phyloP scores from a whole-genome alignment of 2,329 filamentous ascomycete genomes.

The Fusarium veterinarium region DNA sequence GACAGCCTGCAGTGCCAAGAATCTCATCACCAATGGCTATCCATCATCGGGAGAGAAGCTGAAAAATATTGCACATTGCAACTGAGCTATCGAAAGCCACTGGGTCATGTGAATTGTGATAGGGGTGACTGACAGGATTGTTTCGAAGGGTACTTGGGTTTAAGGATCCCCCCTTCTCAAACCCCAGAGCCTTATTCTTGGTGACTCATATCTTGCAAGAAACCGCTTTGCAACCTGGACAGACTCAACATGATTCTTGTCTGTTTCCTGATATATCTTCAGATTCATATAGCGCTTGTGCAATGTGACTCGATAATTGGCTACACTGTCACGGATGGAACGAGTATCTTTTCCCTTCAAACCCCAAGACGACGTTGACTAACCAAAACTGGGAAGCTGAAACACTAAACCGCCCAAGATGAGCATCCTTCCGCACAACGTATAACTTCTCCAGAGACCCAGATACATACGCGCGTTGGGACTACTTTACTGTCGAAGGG shows the following conservation, averaged over 20 bases:
- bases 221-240: neutral
- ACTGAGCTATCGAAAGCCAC: neutral
- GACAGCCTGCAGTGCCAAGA: neutral
- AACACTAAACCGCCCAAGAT: neutral
- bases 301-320: neutral
- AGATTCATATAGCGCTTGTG: accelerated
- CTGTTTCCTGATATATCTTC: accelerated
- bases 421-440: neutral
- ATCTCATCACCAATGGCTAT: neutral
- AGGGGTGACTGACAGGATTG: neutral
- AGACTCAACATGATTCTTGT: accelerated
- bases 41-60: neutral
- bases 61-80: neutral
- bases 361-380: neutral
- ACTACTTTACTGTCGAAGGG: neutral
- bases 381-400: neutral
- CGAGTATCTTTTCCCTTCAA: neutral
- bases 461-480: neutral
- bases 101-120: neutral
- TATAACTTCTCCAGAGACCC: neutral
- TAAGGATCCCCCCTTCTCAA: neutral
- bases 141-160: neutral
- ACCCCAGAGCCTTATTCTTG: neutral
- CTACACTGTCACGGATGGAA: neutral
- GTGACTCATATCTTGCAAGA: neutral